Evolutionary conservation across 257 asterid genomes (phyloP).

Genomic region (Penstemon barbatus): DNA sequence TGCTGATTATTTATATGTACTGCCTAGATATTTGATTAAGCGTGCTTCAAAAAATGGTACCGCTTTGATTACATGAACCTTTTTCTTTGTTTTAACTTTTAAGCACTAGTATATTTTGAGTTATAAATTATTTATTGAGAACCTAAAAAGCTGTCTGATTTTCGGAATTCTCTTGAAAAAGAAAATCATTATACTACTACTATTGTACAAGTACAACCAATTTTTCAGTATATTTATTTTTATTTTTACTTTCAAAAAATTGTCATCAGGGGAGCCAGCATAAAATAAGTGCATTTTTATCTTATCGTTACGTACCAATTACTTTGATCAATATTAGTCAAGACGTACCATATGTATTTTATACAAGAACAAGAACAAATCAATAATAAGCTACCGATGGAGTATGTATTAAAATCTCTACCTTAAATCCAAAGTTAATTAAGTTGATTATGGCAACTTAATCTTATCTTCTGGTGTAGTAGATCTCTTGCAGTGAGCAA

Average conservation of each 20-base stretch:
- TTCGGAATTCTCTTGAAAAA: not conserved
- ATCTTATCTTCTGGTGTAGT: conserved; percentile 39
- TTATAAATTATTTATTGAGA: not conserved
- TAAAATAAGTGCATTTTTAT: too few relatives aligned
- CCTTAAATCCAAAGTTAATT: conserved; percentile 9
- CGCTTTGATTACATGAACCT: not conserved
- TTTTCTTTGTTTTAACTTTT: not conserved
- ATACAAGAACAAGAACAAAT: not conserved
- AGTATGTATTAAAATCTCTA: not conserved
- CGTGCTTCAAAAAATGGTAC: conserved; percentile 4
- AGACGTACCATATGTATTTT: not conserved
- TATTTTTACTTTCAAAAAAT: not conserved
- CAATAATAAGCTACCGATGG: not conserved
- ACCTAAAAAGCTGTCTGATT: conserved; percentile 9
- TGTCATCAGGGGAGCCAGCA: too few relatives aligned
- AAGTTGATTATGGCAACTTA: not conserved
- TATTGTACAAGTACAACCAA: not conserved
- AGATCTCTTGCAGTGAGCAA: conserved; percentile 71
- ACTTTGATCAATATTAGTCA: not conserved
- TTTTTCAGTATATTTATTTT: too few relatives aligned
- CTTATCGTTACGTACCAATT: not conserved
- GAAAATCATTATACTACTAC: conserved; percentile 14
- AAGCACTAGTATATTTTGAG: not conserved
- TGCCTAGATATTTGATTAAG: not conserved
- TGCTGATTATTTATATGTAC: not conserved